Evolutionary conservation across 2,329 filamentous ascomycete genomes (phyloP), one percentile per base, ranked within the genome.

Genomic region (Botryotinia convoluta): DNA sequence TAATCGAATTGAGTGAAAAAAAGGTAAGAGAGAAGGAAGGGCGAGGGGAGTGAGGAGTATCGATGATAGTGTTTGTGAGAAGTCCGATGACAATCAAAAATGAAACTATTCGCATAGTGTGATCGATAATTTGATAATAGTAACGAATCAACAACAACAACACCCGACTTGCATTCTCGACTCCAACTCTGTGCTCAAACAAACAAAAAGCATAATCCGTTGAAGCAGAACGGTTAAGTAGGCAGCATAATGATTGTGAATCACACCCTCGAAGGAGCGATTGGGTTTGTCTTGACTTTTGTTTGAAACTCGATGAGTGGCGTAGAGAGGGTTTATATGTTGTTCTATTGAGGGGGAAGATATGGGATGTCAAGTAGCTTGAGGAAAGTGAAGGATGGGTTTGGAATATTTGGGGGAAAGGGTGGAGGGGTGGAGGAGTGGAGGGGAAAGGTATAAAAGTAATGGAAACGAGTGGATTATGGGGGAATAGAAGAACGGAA

Each of bases 161-260:
- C 5, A 54, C 1, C 3, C 26, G n/a, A 6, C 48, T n/a, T n/a
- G 26, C 5, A 7, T n/a, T 16, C 26, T 16, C 26, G 2, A 14
- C 1, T 51, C 5, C 2, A n/a, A 16, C 2, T 16, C 5, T 16
- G 2, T 16, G 16, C 26, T 16, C 12, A 7, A 16, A 6, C 12
- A 3, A 7, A 16, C 12, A 16, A 0, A n/a, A n/a, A 54, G 2
- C 12, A 16, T 1, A n/a, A 14, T 54, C 10, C 3, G 2, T 26
- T 16, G 0, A 54, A n/a, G 12, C n/a, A 16, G 0, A 54, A 54
- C 0, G 8, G 0, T 7, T 3, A 8, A n/a, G 0, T 7, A 0
- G 22, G 12, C 10, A 26, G 10, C 48, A n/a, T n/a, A 10, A 54
- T n/a, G 5, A 54, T 2, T n/a, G 0, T n/a, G 12, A 0, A 16